Evolutionary conservation across 2,329 filamentous ascomycete species (phyloP).

Genomic region (Venturia effusa): DNA sequence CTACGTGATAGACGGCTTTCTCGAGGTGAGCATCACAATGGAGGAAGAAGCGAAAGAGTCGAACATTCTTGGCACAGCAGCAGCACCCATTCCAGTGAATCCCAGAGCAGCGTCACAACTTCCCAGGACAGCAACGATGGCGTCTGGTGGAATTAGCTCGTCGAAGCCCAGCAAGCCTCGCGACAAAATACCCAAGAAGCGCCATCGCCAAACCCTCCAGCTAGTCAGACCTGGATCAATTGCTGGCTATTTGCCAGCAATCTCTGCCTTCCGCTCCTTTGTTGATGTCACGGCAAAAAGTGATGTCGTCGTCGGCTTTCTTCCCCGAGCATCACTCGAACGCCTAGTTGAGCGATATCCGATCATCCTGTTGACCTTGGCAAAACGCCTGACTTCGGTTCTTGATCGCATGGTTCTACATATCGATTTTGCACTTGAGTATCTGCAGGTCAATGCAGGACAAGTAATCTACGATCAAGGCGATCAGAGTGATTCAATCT

Average conservation of each 20-base stretch:
- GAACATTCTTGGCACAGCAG: conserved; percentile 32
- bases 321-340: conserved; percentile 76
- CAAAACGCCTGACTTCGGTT: conserved; percentile 82
- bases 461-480: conserved; percentile 90
- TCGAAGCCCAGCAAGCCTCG: conserved; percentile 11
- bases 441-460: conserved; percentile 92
- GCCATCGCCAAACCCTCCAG: conserved; percentile 61
- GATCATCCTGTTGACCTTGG: conserved; percentile 87
- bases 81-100: conserved; percentile 20
- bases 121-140: not conserved
- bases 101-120: conserved; percentile 25
- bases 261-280: conserved; percentile 92
- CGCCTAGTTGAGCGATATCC: conserved; percentile 88
- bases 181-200: conserved; percentile 27
- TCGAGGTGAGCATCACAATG: conserved; percentile 80
- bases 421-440: conserved; percentile 96
- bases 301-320: conserved; percentile 93
- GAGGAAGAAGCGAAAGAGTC: conserved; percentile 45
- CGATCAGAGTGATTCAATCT: conserved; percentile 96
- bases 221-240: conserved; percentile 90
- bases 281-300: conserved; percentile 96
- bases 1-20: conserved; percentile 93
- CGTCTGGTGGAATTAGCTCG: conserved; percentile 5
- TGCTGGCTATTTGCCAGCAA: conserved; percentile 86
- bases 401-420: conserved; percentile 84